Base-by-base conservation (phyloP, 148 eudicot genomes). In the Vaccinium macrocarpon region DNA sequence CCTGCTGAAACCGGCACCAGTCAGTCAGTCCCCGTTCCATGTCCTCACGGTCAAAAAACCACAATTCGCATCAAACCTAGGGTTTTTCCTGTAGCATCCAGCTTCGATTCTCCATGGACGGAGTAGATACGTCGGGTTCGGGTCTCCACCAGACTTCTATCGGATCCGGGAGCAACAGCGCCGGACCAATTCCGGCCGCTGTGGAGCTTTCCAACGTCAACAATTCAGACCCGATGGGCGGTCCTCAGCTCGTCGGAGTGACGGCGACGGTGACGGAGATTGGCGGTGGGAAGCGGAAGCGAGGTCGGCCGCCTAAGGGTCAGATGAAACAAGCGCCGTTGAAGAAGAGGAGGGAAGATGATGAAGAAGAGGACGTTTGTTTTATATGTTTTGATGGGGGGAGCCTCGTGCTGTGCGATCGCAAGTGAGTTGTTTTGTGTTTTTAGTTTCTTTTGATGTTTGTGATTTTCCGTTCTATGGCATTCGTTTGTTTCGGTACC, bases 331-430 rank as follows among this genome's bases (percentile, higher is more conserved):
- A 89, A 72, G 70, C 83, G 61, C 81, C 91, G 82, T 0, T 21
- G 32, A 80, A 42, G 52, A 85, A 53, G 80, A 84, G 71, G 84
- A 89, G 88, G 82, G 94, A 90, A 61, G 97, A 93, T 25, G 98
- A 95, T 32, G 98, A 95, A 68, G 97, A 93, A 15, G 98, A 95
- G 55, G 98, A 95, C 90, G 98, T 95, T 16, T 95, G 98, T 81
- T 95, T 95, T 68, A 95, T 95, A 29, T 95, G 98, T 85, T 95
- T 95, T 42, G 98, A 95, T 85, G 98, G 98, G 4, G 98, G 98
- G 48, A 90, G 87, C 38, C 94, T 95, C 14, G 98, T 95, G 70
- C 90, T 95, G 1, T 95, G 98, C 70, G 98, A 95, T 90, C 93
- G 93, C 78, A 90, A 93, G 98, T 95, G 72, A 84, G 91, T 70